These are phyloP conservation scores for Trametes cingulata DNA, from an alignment of 768 basidiomycete species.

Conservation along the genomic window DNA sequence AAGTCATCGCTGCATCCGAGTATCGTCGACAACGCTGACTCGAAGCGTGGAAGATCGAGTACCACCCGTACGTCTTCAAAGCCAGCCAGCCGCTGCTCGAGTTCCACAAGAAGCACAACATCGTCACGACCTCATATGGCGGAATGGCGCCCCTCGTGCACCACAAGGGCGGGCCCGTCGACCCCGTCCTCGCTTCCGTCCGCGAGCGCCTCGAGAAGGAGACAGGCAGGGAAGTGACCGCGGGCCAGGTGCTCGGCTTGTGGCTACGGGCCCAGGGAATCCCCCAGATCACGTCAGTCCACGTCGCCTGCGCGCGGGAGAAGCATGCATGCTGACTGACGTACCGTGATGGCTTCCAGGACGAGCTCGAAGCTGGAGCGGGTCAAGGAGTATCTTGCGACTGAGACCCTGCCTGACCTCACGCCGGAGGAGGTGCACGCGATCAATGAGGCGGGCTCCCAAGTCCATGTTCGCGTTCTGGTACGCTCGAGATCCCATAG, in stretches of 20 bases:
- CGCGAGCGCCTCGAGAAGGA: constrained; percentile 26
- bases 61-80: constrained; percentile 54
- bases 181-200: constrained; percentile 38
- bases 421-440: constrained; percentile 17
- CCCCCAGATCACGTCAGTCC: constrained; percentile 35
- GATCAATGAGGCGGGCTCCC: constrained; percentile 24
- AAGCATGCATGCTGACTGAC: neutral
- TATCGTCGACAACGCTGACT: neutral
- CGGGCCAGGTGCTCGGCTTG: constrained; percentile 33
- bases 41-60: constrained; percentile 37
- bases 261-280: constrained; percentile 36
- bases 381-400: constrained; percentile 45
- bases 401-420: constrained; percentile 38
- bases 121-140: constrained; percentile 42
- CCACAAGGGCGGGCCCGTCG: constrained; percentile 40
- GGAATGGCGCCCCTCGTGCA: constrained; percentile 42
- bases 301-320: neutral
- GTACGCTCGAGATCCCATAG: neutral
- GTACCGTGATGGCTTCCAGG: constrained; percentile 17
- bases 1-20: neutral
- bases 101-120: constrained; percentile 38
- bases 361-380: constrained; percentile 41
- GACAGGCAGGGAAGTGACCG: constrained; percentile 27
- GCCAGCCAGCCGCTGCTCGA: constrained; percentile 40
- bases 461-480: constrained; percentile 17